phyloP scores from a whole-genome alignment of 768 basidiomycete genomes.

The Mrakia hoshinonis region DNA sequence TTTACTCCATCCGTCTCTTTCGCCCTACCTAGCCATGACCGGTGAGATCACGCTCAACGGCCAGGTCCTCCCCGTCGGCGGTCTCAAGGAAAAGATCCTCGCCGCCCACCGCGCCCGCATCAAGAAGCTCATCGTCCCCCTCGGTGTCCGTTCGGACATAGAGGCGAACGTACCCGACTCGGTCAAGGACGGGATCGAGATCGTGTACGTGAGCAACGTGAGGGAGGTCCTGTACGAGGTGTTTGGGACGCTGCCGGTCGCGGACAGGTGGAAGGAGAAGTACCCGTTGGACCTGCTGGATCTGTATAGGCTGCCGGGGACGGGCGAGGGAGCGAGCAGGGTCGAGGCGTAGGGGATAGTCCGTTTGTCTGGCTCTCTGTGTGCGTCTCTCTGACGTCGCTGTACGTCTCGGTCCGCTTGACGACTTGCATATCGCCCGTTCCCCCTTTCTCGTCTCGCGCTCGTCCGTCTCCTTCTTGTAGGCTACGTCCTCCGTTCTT shows the following conservation, averaged over 20 bases:
- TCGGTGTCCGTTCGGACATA: constrained; percentile 81
- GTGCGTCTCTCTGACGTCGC: too few relatives aligned
- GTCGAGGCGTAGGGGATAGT: constrained; percentile 1
- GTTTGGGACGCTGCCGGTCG: constrained; percentile 16
- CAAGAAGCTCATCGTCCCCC: constrained; percentile 52
- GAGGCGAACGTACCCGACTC: constrained; percentile 95
- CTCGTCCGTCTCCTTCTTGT: too few relatives aligned
- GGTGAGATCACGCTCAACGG: constrained; percentile 95
- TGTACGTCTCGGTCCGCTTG: too few relatives aligned
- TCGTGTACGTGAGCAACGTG: constrained; percentile 92
- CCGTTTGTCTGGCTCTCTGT: too few relatives aligned
- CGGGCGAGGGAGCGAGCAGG: neutral
- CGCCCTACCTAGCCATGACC: constrained; percentile 66
- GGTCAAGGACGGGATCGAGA: constrained; percentile 87
- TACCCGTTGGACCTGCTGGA: constrained; percentile 23
- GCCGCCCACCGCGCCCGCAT: constrained; percentile 96
- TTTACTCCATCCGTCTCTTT: neutral
- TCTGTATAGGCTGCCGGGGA: constrained; percentile 8
- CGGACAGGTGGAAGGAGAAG: constrained; percentile 24
- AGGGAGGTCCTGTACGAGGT: constrained; percentile 53
- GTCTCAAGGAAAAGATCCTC: constrained; percentile 90
- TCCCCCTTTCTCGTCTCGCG: too few relatives aligned
- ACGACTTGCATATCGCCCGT: too few relatives aligned
- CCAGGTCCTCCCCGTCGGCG: constrained; percentile 91
- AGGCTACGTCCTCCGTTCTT: too few relatives aligned